Evolutionary conservation across 2,329 filamentous ascomycete genomes (phyloP).

Genomic region (Cordyceps tenuipes): DNA sequence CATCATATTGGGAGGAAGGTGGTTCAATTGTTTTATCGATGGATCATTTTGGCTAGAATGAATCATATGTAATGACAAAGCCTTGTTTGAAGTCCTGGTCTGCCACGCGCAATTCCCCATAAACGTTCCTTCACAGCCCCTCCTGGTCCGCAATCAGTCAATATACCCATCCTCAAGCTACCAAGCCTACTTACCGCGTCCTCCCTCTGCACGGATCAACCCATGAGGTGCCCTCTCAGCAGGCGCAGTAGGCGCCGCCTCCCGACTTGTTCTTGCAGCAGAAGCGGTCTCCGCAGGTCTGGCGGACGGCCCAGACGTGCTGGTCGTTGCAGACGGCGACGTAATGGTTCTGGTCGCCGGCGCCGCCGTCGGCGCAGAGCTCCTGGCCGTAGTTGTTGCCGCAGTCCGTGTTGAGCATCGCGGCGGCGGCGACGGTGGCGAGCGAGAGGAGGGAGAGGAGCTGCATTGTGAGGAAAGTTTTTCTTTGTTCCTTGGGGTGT

Average conservation of each 20-base stretch:
- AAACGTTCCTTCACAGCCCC: too few species aligned
- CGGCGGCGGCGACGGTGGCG: not conserved
- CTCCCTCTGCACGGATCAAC: too few species aligned
- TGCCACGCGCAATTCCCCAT: too few species aligned
- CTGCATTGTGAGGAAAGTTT: not conserved
- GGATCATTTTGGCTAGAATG: too few species aligned
- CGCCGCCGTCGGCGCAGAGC: not conserved
- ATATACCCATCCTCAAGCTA: too few species aligned
- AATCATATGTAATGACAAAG: too few species aligned
- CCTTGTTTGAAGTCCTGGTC: too few species aligned
- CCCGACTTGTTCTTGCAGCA: slow-evolving; percentile 2
- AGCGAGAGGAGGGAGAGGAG: not conserved
- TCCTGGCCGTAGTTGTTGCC: slow-evolving; percentile 10
- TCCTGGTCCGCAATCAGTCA: too few species aligned
- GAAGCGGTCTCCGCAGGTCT: slow-evolving; percentile 5
- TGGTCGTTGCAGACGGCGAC: slow-evolving; percentile 10
- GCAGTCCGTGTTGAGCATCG: not conserved
- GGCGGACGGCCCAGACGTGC: slow-evolving; percentile 6
- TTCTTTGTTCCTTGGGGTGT: too few species aligned
- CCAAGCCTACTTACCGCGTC: too few species aligned
- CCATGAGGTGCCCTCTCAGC: not conserved
- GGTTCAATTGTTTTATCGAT: too few species aligned
- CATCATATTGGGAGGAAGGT: too few species aligned
- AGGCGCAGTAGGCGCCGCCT: slow-evolving; percentile 6
- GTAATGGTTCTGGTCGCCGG: not conserved